These are phyloP conservation scores for Malassezia psittaci DNA, from an alignment of 1,284 basidiomycete species.

Conservation along the genomic window DNA sequence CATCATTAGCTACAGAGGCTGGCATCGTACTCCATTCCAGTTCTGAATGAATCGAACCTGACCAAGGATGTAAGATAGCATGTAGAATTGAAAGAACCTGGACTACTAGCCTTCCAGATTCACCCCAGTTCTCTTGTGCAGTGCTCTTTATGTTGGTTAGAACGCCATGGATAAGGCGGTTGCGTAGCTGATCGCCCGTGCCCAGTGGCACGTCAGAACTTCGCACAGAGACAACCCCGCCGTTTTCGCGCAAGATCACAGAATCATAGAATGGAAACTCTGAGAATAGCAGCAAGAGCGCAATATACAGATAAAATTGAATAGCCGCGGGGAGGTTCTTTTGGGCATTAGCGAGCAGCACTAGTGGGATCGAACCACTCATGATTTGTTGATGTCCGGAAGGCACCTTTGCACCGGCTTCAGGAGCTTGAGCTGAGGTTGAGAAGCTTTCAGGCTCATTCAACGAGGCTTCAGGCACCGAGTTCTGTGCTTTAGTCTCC, in stretches of 20 bases:
- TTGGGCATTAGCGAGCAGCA: slow-evolving; percentile 26
- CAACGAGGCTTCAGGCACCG: slow-evolving; percentile 6
- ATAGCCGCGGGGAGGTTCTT: slow-evolving; percentile 24
- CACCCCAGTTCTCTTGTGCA: slow-evolving; percentile 17
- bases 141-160: slow-evolving; percentile 21
- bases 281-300: slow-evolving; percentile 25
- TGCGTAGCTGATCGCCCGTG: slow-evolving; percentile 23
- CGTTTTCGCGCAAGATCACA: not conserved
- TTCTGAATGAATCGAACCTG: not conserved
- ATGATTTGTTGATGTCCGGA: slow-evolving; percentile 29
- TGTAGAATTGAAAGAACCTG: slow-evolving; percentile 1
- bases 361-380: slow-evolving; percentile 30
- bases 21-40: not conserved
- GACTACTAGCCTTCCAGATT: slow-evolving; percentile 18
- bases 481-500: slow-evolving; percentile 15
- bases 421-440: slow-evolving; percentile 9
- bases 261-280: slow-evolving; percentile 34
- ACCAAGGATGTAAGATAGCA: slow-evolving; percentile 10
- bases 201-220: slow-evolving; percentile 5
- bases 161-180: slow-evolving; percentile 23
- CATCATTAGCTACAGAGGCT: slow-evolving; percentile 17
- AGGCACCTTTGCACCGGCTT: slow-evolving; percentile 14
- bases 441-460: slow-evolving; percentile 16
- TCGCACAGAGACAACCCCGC: slow-evolving; percentile 6
- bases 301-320: slow-evolving; percentile 26